Conservation (phyloP, 2,329 filamentous ascomycete genomes). For the Cladosporium sp. region DNA sequence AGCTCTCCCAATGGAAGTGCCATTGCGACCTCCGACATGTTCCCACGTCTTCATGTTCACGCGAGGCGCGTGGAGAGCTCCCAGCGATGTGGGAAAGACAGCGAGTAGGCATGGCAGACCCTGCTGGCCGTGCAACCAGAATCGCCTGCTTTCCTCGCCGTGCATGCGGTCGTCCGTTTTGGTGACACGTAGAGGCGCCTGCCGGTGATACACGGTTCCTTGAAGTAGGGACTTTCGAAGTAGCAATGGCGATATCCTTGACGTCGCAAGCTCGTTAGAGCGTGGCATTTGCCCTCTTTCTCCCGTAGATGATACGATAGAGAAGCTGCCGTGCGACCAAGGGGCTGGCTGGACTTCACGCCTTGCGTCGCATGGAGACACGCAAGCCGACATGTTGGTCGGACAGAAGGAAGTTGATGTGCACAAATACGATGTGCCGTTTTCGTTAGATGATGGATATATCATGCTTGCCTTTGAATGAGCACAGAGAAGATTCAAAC, state of each 20-base stretch:
- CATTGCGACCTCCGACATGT: no score
- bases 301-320: no score
- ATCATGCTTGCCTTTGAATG: not conserved
- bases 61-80: slow-evolving; percentile 2
- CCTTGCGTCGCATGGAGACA: not conserved
- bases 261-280: no score
- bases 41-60: not conserved
- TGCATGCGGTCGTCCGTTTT: slow-evolving; percentile 4
- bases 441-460: no score
- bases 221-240: not conserved
- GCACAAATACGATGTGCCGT: no score
- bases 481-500: not conserved
- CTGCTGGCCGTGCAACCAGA: not conserved
- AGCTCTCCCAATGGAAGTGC: not conserved
- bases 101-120: not conserved
- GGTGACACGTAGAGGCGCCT: not conserved
- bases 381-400: no score
- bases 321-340: no score
- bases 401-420: no score
- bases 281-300: no score
- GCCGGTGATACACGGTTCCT: not conserved
- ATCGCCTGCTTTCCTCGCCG: not conserved
- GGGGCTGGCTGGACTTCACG: not conserved
- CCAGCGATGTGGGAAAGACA: slow-evolving; percentile 6
- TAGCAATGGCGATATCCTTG: no score